phyloP scores from a whole-genome alignment of 164 flowering plant species.

The Dillenia suffruticosa region DNA sequence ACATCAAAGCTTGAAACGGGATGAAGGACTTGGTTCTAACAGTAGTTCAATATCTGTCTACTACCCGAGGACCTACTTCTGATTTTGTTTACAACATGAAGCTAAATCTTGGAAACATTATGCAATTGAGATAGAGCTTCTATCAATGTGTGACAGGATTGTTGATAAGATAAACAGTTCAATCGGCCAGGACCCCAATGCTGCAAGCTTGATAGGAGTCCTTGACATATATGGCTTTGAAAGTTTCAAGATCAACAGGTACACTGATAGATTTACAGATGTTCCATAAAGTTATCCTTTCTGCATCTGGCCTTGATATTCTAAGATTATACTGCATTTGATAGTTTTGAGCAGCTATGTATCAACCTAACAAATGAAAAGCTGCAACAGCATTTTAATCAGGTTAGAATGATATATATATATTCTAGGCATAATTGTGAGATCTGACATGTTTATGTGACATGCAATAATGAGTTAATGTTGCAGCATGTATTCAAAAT shows the following conservation, averaged over 20 bases:
- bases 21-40: no score
- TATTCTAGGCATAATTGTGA: not conserved
- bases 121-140: no score
- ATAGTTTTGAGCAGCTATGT: constrained; percentile 89
- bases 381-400: constrained; percentile 89
- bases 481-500: constrained; percentile 84
- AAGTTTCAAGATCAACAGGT: constrained; percentile 89
- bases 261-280: not conserved
- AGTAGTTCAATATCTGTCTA: no score
- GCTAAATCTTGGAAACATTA: no score
- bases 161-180: constrained; percentile 78
- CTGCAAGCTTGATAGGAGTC: constrained; percentile 68
- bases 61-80: no score
- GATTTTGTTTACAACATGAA: no score
- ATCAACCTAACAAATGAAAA: constrained; percentile 91
- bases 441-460: no score
- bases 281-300: constrained; percentile 1
- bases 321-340: constrained; percentile 15
- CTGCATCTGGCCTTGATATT: not conserved
- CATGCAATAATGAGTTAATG: not conserved
- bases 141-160: constrained; percentile 40
- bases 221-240: constrained; percentile 93
- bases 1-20: no score
- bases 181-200: constrained; percentile 77
- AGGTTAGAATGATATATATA: constrained; percentile 31